Evolutionary conservation across 2,329 filamentous ascomycete species (phyloP), one percentile per base, ranked within the genome.

Genomic region (Teratosphaeria epicoccoides): DNA sequence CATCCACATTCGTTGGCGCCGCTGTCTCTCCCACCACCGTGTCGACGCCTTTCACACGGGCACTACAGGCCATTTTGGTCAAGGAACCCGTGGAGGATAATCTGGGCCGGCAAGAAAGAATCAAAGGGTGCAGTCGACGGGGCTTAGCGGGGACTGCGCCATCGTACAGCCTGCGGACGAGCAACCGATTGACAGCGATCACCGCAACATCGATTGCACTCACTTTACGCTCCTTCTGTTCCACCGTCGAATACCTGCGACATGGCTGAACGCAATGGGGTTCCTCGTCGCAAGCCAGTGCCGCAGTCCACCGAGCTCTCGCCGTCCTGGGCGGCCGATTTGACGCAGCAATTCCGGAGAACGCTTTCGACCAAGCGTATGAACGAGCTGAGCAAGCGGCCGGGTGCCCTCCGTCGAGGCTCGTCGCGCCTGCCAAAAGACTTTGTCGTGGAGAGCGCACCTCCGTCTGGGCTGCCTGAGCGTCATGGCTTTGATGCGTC

Each of bases 301-400:
- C 61, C 62, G 29, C 49, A 33, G 46, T 46, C 55, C 24, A 53
- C 58, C 48, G 52, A 59, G 24, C 53, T 68, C 29, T 57, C 61
- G 33, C 85, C 89, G 65, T 78, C 80, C 63, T 87, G 84, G 82
- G 88, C 89, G 24, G 78, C 81, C 62, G 87, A 89, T 54, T 74
- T 97, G 62, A 84, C 87, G 49, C 74, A 85, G 62, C 85, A 88
- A 65, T 96, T 96, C 69, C 88, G 95, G 67, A 85, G 89, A 58
- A 75, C 95, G 55, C 77, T 97, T 65, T 85, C 87, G 68, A 88
- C 87, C 52, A 90, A 87, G 74, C 82, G 89, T 68, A 82, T 95
- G 76, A 90, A 88, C 67, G 87, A 90, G 57, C 77, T 96, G 61
- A 69, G 65, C 48, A 82, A 59, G 33, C 55, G 63, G 46, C 59